These are phyloP conservation scores for Yamadazyma blattariae DNA, from an alignment of 1,139 yeast genomes.

Conservation along the genomic window DNA sequence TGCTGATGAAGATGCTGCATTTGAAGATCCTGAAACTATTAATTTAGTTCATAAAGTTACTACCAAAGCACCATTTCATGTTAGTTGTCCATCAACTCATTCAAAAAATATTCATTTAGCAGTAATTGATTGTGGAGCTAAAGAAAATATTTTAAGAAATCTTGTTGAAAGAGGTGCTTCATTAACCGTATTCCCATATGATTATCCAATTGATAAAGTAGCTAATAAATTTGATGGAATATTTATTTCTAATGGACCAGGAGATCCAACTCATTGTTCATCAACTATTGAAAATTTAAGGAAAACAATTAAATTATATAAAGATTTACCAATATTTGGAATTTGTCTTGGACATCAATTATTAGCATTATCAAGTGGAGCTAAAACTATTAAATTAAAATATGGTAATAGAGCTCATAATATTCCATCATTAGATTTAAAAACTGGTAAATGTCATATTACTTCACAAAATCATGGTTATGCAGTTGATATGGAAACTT, in stretches of 20 bases:
- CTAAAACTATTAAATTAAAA: slow-evolving; percentile 85
- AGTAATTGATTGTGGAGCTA: slow-evolving; percentile 95
- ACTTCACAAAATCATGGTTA: slow-evolving; percentile 99
- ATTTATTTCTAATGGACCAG: slow-evolving; percentile 96
- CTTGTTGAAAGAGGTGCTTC: slow-evolving; percentile 94
- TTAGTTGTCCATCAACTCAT: slow-evolving; percentile 61
- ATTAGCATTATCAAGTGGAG: slow-evolving; percentile 92
- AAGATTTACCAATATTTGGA: slow-evolving; percentile 88
- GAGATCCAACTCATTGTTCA: slow-evolving; percentile 94
- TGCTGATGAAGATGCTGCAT: slow-evolving; percentile 89
- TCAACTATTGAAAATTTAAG: slow-evolving; percentile 74
- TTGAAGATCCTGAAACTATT: slow-evolving; percentile 86
- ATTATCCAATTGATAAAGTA: slow-evolving; percentile 87
- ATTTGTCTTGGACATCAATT: slow-evolving; percentile 97
- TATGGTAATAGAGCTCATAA: slow-evolving; percentile 99
- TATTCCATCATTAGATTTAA: slow-evolving; percentile 89
- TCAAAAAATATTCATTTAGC: slow-evolving; percentile 75
- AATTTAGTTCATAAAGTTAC: slow-evolving; percentile 92
- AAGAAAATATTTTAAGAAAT: slow-evolving; percentile 92
- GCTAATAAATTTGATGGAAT: slow-evolving; percentile 93
- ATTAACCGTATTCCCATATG: slow-evolving; percentile 92
- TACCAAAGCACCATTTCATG: slow-evolving; percentile 92
- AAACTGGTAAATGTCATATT: slow-evolving; percentile 91
- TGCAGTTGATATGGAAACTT: slow-evolving; percentile 83
- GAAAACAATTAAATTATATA: slow-evolving; percentile 60